Percentiles rank a stretch among this genome's conserved stretches.
phyloP scores from a whole-genome alignment of 2,329 filamentous ascomycete species.

The Thermochaetoides dissita region DNA sequence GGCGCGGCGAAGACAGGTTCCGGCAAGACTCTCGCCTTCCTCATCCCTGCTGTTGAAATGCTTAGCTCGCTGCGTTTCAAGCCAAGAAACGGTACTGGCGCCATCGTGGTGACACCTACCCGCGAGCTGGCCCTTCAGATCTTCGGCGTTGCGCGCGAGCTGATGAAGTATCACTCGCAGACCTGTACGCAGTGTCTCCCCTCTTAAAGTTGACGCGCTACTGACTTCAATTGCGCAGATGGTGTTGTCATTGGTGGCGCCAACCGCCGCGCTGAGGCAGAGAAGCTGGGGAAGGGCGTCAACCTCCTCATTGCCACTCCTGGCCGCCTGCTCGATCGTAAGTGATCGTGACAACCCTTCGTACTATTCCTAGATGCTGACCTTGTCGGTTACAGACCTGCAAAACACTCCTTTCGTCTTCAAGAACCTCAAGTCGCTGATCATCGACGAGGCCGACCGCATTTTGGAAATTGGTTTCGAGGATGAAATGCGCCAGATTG shows the following conservation, averaged over 20 bases:
- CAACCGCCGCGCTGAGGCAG: conserved; percentile 77
- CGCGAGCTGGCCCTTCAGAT: conserved; percentile 91
- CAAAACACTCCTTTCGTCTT: conserved; percentile 84
- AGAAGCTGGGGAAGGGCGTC: conserved; percentile 87
- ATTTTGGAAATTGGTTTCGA: conserved; percentile 97
- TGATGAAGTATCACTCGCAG: conserved; percentile 85
- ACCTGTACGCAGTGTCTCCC: conserved; percentile 9
- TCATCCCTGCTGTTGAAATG: conserved; percentile 91
- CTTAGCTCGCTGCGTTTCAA: conserved; percentile 83
- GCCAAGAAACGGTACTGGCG: conserved; percentile 83
- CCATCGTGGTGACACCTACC: conserved; percentile 84
- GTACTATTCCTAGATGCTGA: too few relatives aligned
- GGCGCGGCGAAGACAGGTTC: conserved; percentile 93
- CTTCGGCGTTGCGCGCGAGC: conserved; percentile 83
- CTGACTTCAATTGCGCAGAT: conserved; percentile 21
- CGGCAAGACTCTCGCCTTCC: conserved; percentile 88
- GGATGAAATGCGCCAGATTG: conserved; percentile 92
- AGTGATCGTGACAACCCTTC: conserved; percentile 3
- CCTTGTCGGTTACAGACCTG: conserved; percentile 48
- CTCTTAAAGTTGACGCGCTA: conserved; percentile 1
- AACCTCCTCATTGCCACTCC: conserved; percentile 92
- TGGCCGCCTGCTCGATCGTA: conserved; percentile 66
- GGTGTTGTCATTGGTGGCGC: conserved; percentile 94
- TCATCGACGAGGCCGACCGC: conserved; percentile 94
- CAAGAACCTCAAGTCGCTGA: conserved; percentile 82